Conservation (phyloP, 2,329 filamentous ascomycete species). For the Monilinia fructigena region DNA sequence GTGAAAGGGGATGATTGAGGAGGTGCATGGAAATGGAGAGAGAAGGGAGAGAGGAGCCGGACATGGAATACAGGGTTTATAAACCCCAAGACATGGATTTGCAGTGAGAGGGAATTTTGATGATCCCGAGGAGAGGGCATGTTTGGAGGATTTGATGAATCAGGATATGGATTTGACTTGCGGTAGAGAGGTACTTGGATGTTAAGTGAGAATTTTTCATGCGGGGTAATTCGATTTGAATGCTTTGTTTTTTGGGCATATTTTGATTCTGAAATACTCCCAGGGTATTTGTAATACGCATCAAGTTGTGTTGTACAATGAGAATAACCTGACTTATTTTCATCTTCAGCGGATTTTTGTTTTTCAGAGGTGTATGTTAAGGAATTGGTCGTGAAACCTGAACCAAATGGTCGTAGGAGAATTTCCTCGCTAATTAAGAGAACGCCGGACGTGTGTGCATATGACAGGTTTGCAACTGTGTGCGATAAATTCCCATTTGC, state of each 20-base stretch:
- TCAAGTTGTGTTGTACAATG: too few relatives aligned
- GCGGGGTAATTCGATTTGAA: too few relatives aligned
- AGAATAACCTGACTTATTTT: neutral
- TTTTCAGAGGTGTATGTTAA: neutral
- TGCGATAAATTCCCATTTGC: neutral
- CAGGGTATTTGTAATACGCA: neutral
- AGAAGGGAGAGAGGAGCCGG: slow-evolving; percentile 37
- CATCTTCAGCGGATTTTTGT: neutral
- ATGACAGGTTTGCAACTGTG: neutral
- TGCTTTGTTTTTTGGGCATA: neutral
- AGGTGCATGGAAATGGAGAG: slow-evolving; percentile 24
- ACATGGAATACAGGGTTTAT: slow-evolving; percentile 41
- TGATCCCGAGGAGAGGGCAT: slow-evolving; percentile 36
- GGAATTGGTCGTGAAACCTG: too few relatives aligned
- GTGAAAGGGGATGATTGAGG: slow-evolving; percentile 3
- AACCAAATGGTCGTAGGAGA: neutral
- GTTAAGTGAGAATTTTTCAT: neutral
- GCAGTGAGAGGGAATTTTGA: slow-evolving; percentile 43
- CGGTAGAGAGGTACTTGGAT: neutral
- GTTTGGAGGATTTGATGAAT: slow-evolving; percentile 41
- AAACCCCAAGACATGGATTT: slow-evolving; percentile 42
- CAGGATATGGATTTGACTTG: slow-evolving; percentile 30
- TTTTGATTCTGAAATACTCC: neutral
- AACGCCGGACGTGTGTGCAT: neutral
- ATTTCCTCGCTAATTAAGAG: neutral